phyloP scores from a whole-genome alignment of 306 rosid genomes.

The Rosa rugosa region DNA sequence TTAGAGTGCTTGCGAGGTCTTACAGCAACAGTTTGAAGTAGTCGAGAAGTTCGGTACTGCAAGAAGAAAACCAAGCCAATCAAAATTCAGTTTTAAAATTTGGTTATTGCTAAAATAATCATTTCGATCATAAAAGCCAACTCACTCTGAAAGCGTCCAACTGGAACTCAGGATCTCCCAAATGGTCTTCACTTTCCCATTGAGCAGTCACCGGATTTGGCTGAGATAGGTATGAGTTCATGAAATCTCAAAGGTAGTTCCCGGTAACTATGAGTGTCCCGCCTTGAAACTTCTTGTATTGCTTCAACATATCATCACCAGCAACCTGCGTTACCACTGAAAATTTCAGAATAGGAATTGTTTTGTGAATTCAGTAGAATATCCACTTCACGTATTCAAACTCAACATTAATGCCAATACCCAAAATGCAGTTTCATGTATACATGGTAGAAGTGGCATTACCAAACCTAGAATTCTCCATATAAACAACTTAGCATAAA shows the following conservation, averaged over 20 bases:
- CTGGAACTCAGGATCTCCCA: constrained; percentile 89
- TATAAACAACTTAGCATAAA: neutral
- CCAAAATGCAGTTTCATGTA: neutral
- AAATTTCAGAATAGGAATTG: constrained; percentile 20
- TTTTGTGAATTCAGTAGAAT: neutral
- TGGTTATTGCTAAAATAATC: neutral
- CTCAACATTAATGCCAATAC: neutral
- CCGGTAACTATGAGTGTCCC: constrained; percentile 85
- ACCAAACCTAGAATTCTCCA: neutral
- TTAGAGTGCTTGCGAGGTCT: constrained; percentile 84
- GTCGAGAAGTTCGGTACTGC: constrained; percentile 92
- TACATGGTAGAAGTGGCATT: neutral
- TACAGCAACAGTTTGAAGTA: constrained; percentile 87
- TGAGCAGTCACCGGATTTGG: constrained; percentile 93
- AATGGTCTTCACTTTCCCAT: constrained; percentile 86
- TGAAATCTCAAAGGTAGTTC: constrained; percentile 87
- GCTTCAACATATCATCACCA: constrained; percentile 82
- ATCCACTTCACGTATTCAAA: neutral
- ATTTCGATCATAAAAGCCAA: constrained; percentile 20
- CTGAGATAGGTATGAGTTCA: constrained; percentile 87
- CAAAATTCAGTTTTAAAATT: neutral
- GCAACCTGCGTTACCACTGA: constrained; percentile 62
- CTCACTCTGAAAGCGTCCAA: constrained; percentile 98
- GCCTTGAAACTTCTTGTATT: constrained; percentile 84
- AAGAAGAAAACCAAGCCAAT: constrained; percentile 12